A percentile compares a stretch with the other conserved stretches of the same genome.
These are phyloP conservation scores for Nicotiana sylvestris DNA, from an alignment of 257 asterid species.

Conservation along the genomic window DNA sequence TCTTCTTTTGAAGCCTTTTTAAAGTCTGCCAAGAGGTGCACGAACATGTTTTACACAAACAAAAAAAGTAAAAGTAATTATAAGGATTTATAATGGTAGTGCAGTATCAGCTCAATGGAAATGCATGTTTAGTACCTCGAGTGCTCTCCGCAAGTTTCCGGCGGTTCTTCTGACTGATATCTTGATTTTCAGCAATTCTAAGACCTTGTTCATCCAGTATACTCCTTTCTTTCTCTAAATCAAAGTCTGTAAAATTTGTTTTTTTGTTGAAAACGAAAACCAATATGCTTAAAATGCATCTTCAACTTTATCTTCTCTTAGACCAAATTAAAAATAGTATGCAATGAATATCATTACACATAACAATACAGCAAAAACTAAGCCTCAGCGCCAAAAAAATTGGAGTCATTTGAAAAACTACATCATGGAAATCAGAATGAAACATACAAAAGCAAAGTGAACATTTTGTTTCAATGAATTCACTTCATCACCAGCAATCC, in stretches of 20 bases:
- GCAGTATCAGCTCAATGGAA: neutral
- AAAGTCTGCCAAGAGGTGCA: slow-evolving; percentile 49
- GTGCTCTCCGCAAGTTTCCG: slow-evolving; percentile 98
- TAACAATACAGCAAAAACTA: neutral
- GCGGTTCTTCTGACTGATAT: slow-evolving; percentile 90
- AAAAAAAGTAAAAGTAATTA: too few species aligned
- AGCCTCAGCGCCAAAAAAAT: too few species aligned
- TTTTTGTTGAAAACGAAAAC: neutral
- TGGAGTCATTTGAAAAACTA: neutral
- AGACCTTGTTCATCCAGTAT: slow-evolving; percentile 89
- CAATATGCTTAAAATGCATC: slow-evolving; percentile 1
- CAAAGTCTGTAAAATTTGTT: slow-evolving; percentile 54
- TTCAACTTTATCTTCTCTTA: neutral
- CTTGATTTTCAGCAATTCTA: slow-evolving; percentile 94
- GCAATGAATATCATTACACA: neutral
- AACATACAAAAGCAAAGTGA: neutral
- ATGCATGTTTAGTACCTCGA: slow-evolving; percentile 49
- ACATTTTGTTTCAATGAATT: neutral
- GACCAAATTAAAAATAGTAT: neutral
- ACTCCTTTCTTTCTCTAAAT: slow-evolving; percentile 84
- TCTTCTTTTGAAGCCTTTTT: slow-evolving; percentile 90
- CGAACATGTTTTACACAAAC: slow-evolving; percentile 6
- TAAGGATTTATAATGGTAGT: neutral
- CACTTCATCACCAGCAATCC: neutral
- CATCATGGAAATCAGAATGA: neutral